Percentiles rank a stretch among this genome's conserved stretches.
Conservation (phyloP, 2,329 filamentous ascomycete genomes). For the Ophiocordyceps robertsii region DNA sequence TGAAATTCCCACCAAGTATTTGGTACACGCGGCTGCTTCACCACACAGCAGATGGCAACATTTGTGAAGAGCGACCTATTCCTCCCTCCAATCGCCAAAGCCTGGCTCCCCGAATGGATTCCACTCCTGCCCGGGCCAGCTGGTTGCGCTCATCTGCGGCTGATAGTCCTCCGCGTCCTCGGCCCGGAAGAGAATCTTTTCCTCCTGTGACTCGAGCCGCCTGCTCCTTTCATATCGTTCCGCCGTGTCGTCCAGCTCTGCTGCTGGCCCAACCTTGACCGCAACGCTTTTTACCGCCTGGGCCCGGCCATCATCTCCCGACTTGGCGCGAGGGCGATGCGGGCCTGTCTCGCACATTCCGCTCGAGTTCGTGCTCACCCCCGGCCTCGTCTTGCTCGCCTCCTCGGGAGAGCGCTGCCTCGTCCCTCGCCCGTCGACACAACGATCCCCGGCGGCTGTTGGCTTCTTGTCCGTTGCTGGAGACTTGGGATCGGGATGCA, state of each 20-base stretch:
- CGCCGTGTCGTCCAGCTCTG: constrained; percentile 26
- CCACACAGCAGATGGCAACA: neutral
- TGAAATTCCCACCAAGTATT: neutral
- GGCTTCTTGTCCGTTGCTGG: neutral
- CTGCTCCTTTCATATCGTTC: constrained; percentile 31
- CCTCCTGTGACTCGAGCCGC: constrained; percentile 32
- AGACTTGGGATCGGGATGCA: neutral
- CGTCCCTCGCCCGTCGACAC: neutral
- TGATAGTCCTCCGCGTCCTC: constrained; percentile 19
- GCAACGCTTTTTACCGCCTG: too few relatives aligned
- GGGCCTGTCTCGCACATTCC: too few relatives aligned
- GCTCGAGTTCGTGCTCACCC: too few relatives aligned
- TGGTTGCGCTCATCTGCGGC: constrained; percentile 51
- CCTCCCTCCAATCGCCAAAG: constrained; percentile 13
- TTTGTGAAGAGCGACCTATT: neutral
- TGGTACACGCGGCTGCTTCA: neutral
- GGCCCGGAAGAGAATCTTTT: constrained; percentile 35
- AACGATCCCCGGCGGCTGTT: neutral
- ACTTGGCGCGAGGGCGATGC: too few relatives aligned
- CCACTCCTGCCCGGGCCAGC: constrained; percentile 61
- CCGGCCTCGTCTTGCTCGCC: too few relatives aligned
- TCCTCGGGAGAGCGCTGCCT: too few relatives aligned
- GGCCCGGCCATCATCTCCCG: too few relatives aligned
- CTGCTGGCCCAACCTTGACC: constrained; percentile 3
- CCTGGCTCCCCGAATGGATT: constrained; percentile 34